Evolutionary conservation across 2,329 filamentous ascomycete genomes (phyloP), one percentile per base, ranked within the genome.

Genomic region (Diaporthe vexans): DNA sequence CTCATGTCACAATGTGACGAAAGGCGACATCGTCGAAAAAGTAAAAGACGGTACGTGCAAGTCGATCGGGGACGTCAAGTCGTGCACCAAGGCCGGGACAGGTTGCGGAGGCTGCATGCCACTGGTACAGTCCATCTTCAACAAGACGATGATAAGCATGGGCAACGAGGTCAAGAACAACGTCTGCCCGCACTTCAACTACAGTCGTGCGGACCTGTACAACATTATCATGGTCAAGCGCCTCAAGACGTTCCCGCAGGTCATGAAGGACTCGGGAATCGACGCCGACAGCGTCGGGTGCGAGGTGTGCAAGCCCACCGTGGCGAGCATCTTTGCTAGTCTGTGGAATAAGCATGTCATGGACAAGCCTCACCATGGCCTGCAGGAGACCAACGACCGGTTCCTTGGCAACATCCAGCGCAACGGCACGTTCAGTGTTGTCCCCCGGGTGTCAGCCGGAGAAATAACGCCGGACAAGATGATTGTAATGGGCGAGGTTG

Each of bases 91-190:
- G 82, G 95, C 95, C 24, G 95, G 95, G 54, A 97, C 94, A 0
- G 95, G 95, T 3, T 98, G 95, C 80, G 95, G 95, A 77, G 95
- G 95, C 10, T 98, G 95, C 81, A 91, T 98, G 90, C 95, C 95
- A 8, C 89, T 98, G 7, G 93, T 97, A 2, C 94, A 94, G 72
- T 93, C 92, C 77, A 97, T 98, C 80, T 97, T 97, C 89, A 97
- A 95, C 87, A 93, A 92, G 81, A 93, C 94, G 40, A 95, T 98
- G 94, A 87, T 91, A 61, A 91, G 91, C 15, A 94, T 97, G 91
- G 95, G 95, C 72, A 91, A 95, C 76, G 94, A 97, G 82, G 93
- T 98, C 73, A 94, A 93, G 79, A 97, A 98, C 82, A 88, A 97
- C 83, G 81, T 98, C 13, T 98, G 95, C 84, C 88, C 92, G 2